These are phyloP conservation scores for Pichia ethanolica DNA, from an alignment of 805 yeast species.

Conservation along the genomic window DNA sequence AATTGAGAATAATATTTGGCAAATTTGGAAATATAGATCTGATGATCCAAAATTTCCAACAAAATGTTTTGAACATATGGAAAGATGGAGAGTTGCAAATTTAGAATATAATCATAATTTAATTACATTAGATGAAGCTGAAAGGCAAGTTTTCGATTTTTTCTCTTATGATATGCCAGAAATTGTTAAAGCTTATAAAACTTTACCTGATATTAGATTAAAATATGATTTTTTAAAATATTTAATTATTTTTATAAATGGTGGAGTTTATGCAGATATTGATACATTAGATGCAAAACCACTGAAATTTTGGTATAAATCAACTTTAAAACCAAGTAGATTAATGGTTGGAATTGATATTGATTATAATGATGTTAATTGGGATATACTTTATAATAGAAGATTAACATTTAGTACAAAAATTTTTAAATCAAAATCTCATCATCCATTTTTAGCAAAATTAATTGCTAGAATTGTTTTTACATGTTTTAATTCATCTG, in stretches of 20 bases:
- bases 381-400: constrained; percentile 28
- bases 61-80: constrained; percentile 25
- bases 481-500: constrained; percentile 20
- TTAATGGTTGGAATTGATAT: constrained; percentile 25
- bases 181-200: constrained; percentile 40
- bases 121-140: constrained; percentile 24
- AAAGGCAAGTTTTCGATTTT: constrained; percentile 21
- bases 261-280: constrained; percentile 59
- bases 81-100: constrained; percentile 28
- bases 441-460: constrained; percentile 29
- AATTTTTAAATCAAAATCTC: constrained; percentile 25
- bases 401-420: constrained; percentile 25
- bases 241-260: constrained; percentile 41
- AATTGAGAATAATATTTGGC: constrained; percentile 27
- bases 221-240: constrained; percentile 51
- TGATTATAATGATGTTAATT: constrained; percentile 26
- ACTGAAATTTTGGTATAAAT: constrained; percentile 24
- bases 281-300: constrained; percentile 52
- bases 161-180: constrained; percentile 37
- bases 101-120: constrained; percentile 26
- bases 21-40: constrained; percentile 20
- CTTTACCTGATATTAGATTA: constrained; percentile 43
- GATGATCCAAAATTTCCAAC: constrained; percentile 26
- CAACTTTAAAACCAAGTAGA: constrained; percentile 16
- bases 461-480: constrained; percentile 27